These are phyloP conservation scores for Bruguiera parviflora DNA, from an alignment of 345 rosid genomes.

Conservation along the genomic window DNA sequence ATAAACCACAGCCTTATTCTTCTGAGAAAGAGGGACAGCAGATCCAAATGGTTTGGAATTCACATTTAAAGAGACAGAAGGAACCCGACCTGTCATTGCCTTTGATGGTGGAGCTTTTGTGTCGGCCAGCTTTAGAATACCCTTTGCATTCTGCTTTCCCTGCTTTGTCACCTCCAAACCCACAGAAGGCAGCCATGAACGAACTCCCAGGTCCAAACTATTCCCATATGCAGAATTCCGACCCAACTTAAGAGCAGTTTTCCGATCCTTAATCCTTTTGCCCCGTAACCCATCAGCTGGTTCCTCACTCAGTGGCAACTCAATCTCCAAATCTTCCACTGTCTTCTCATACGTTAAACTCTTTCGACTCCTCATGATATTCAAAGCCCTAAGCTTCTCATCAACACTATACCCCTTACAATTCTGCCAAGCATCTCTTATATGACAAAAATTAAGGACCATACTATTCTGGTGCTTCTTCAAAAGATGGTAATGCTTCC, in stretches of 20 bases:
- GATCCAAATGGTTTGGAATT: slow-evolving; percentile 45
- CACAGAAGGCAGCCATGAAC: slow-evolving; percentile 37
- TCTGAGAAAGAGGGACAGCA: slow-evolving; percentile 34
- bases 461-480: slow-evolving; percentile 79
- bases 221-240: slow-evolving; percentile 37
- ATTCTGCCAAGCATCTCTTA: slow-evolving; percentile 81
- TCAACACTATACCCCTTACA: slow-evolving; percentile 78
- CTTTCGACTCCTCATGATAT: slow-evolving; percentile 77
- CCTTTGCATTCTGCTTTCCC: slow-evolving; percentile 62
- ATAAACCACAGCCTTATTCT: slow-evolving; percentile 37
- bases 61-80: slow-evolving; percentile 44
- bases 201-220: slow-evolving; percentile 45
- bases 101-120: slow-evolving; percentile 41
- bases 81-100: slow-evolving; percentile 31
- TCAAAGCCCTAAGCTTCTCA: slow-evolving; percentile 85
- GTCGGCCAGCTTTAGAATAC: slow-evolving; percentile 50
- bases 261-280: slow-evolving; percentile 56
- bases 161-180: slow-evolving; percentile 42
- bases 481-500: slow-evolving; percentile 72
- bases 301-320: slow-evolving; percentile 59
- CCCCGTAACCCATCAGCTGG: slow-evolving; percentile 53
- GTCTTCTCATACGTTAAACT: slow-evolving; percentile 68
- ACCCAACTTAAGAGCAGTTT: slow-evolving; percentile 38
- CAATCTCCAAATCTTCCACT: slow-evolving; percentile 56
- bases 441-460: slow-evolving; percentile 75